These are phyloP conservation scores for Monosporascus sp. DNA, from an alignment of 2,329 filamentous ascomycete species.

Conservation along the genomic window DNA sequence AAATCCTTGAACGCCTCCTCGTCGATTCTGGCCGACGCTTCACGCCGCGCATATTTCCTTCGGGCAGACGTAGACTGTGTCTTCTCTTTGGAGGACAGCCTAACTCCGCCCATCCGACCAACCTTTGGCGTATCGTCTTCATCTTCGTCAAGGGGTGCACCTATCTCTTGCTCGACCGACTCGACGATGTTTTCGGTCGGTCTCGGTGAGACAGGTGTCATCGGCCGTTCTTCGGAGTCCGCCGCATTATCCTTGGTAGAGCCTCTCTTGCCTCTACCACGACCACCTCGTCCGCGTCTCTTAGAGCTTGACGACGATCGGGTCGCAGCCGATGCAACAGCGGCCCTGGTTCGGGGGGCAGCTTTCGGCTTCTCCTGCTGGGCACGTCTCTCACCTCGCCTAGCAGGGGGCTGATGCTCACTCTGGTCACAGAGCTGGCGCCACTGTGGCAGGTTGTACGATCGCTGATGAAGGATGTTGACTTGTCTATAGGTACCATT, in stretches of 20 bases:
- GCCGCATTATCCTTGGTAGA: slow-evolving; percentile 33
- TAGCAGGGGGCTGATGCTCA: slow-evolving; percentile 90
- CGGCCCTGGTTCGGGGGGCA: slow-evolving; percentile 32
- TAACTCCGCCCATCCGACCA: slow-evolving; percentile 47
- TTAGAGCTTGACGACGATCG: slow-evolving; percentile 22
- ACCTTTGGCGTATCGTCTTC: slow-evolving; percentile 35
- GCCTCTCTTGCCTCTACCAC: slow-evolving; percentile 31
- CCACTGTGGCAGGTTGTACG: slow-evolving; percentile 97
- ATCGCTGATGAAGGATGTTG: slow-evolving; percentile 92
- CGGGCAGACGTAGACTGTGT: slow-evolving; percentile 77
- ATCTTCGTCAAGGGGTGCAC: slow-evolving; percentile 41
- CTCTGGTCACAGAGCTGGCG: slow-evolving; percentile 87
- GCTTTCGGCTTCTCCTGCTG: slow-evolving; percentile 49
- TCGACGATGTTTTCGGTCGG: slow-evolving; percentile 35
- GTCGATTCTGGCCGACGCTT: slow-evolving; percentile 73
- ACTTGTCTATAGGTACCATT: slow-evolving; percentile 95
- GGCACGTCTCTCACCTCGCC: slow-evolving; percentile 73
- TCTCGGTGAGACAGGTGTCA: slow-evolving; percentile 54
- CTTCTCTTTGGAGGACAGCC: slow-evolving; percentile 50
- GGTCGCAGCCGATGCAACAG: slow-evolving; percentile 27
- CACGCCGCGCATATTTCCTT: slow-evolving; percentile 77
- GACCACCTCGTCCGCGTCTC: slow-evolving; percentile 36
- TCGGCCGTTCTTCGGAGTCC: slow-evolving; percentile 45
- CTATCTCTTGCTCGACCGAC: slow-evolving; percentile 47
- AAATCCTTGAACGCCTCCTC: slow-evolving; percentile 88